Evolutionary conservation across 2,329 filamentous ascomycete species (phyloP).

Genomic region (Tothia fuscella): DNA sequence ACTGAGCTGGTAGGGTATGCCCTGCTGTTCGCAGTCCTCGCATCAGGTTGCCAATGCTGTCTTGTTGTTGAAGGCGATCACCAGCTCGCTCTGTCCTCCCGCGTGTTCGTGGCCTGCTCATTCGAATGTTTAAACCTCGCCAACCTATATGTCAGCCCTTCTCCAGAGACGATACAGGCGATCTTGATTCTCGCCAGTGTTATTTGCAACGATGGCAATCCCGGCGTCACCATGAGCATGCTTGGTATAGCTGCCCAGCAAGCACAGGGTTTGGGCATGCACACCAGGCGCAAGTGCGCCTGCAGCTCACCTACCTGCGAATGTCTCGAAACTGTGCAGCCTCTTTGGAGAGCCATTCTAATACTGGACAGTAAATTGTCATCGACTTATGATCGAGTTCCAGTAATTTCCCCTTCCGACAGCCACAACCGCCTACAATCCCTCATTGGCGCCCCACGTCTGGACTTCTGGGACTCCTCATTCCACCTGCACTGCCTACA

Average conservation of each 20-base stretch:
- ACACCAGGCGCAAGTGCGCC: not conserved
- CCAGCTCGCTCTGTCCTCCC: not conserved
- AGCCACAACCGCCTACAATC: too few relatives aligned
- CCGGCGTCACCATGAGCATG: not conserved
- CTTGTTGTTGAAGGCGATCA: too few relatives aligned
- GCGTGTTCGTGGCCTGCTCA: not conserved
- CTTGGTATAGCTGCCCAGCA: not conserved
- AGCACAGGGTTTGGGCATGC: not conserved
- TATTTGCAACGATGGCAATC: not conserved
- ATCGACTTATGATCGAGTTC: too few relatives aligned
- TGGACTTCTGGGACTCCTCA: too few relatives aligned
- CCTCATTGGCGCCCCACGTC: too few relatives aligned
- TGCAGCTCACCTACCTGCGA: not conserved
- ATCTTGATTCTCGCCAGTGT: not conserved
- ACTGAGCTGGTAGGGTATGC: too few relatives aligned
- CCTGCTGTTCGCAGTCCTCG: too few relatives aligned
- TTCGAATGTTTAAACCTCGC: not conserved
- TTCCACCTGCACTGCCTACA: too few relatives aligned
- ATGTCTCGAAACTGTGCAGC: not conserved
- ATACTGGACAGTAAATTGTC: too few relatives aligned
- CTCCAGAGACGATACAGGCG: not conserved
- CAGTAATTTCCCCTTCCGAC: too few relatives aligned
- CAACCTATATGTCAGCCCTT: not conserved
- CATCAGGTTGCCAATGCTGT: too few relatives aligned
- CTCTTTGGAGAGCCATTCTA: too few relatives aligned